Evolutionary conservation across 345 rosid species (phyloP), one percentile per base, ranked within the genome.

Genomic region (Moricandia arvensis): DNA sequence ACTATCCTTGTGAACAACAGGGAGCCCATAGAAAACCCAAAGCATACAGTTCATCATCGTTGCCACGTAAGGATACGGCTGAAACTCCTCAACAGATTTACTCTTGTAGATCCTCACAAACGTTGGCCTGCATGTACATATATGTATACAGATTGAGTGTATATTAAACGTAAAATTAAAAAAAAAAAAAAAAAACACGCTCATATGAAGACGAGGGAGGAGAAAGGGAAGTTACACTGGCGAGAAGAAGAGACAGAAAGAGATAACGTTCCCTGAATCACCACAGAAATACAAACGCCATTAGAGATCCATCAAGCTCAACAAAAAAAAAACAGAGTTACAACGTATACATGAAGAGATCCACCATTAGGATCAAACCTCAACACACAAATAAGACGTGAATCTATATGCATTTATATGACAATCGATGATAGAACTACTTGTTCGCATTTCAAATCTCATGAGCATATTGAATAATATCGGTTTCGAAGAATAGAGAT

Each of bases 11-110:
- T 83, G 83, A 68, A 87, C 89, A 13, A 87, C 18, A 15, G 91
- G 91, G 5, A 85, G 74, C 8, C 89, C 91, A 12, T 87, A 87
- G 66, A 84, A 75, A 0, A 83, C 74, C 89, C 89, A 87, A 1
- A 84, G 7, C 85, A 60, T 62, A 65, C 91, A 87, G 3, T 87
- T 87, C 83, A 84, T 76, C 0, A 79, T 18, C 0, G 91, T 73
- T 1, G 86, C 77, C 3, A 87, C 18, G 37, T 87, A 87, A 0
- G 91, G 89, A 29, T 77, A 82, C 3, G 77, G 77, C 18, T 74
- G 79, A 79, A 85, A 87, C 34, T 82, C 82, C 72, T 84, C 89
- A 29, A 85, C 89, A 6, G 87, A 59, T 66, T 74, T 78, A 2
- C 78, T 81, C 68, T 81, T 86, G 0, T 4, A 3, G 2, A 84